These are phyloP conservation scores for Hypericum perforatum DNA, from an alignment of 345 rosid genomes.

Conservation along the genomic window DNA sequence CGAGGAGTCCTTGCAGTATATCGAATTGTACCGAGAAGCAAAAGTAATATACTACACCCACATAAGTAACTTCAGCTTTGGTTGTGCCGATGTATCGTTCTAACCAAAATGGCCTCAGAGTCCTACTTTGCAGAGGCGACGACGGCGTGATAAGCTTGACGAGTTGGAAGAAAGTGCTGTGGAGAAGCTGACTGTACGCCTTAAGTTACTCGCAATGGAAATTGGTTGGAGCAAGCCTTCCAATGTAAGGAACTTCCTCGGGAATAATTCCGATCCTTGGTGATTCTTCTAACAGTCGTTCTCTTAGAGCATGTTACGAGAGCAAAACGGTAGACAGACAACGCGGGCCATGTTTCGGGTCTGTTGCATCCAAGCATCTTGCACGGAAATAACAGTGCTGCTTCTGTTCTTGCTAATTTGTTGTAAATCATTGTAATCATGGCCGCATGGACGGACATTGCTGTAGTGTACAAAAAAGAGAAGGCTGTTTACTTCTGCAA, in stretches of 20 bases:
- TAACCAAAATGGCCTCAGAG: slow-evolving; percentile 12
- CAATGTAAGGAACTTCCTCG: slow-evolving; percentile 36
- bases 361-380: no score
- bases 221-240: slow-evolving; percentile 46
- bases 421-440: no score
- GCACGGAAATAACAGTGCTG: no score
- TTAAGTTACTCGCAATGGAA: slow-evolving; percentile 48
- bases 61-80: not conserved
- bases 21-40: slow-evolving; percentile 29
- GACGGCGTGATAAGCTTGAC: slow-evolving; percentile 19
- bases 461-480: no score
- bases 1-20: slow-evolving; percentile 37
- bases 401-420: no score
- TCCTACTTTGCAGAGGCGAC: slow-evolving; percentile 14
- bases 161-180: slow-evolving; percentile 42
- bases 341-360: no score
- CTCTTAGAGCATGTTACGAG: no score
- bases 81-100: not conserved
- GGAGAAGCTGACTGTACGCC: slow-evolving; percentile 43
- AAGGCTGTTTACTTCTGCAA: no score
- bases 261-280: slow-evolving; percentile 56
- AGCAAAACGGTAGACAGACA: no score
- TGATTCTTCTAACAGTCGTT: not conserved
- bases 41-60: slow-evolving; percentile 27
- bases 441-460: no score